A percentile compares a stretch with the other conserved stretches of the same genome.
These are phyloP conservation scores for Didymella glomerata DNA, from an alignment of 2,329 filamentous ascomycete genomes.

Conservation along the genomic window DNA sequence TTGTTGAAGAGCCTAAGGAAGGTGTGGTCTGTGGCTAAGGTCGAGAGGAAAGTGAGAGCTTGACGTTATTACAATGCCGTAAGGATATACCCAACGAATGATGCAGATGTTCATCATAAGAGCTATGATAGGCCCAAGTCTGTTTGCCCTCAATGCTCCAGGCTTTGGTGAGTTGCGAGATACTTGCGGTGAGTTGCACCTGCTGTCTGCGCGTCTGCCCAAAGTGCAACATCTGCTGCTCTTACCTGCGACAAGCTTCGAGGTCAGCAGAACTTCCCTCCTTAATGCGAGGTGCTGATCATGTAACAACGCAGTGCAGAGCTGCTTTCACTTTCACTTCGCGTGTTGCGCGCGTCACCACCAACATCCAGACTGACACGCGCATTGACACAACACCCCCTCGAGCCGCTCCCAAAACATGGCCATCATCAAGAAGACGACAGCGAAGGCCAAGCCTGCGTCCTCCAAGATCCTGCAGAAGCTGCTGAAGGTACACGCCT, in stretches of 20 bases:
- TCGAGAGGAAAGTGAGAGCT: neutral
- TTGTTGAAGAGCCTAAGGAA: constrained; percentile 55
- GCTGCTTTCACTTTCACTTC: neutral
- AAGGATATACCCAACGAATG: constrained; percentile 7
- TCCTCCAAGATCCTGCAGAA: neutral
- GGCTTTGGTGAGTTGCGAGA: neutral
- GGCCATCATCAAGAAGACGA: neutral
- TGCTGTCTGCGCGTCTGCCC: neutral
- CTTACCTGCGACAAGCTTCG: neutral
- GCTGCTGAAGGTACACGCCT: neutral
- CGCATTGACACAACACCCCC: neutral
- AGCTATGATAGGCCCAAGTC: no score
- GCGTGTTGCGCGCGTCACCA: neutral
- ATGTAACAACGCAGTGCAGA: neutral
- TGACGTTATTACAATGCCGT: no score
- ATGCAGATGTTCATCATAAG: neutral
- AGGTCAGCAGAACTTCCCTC: neutral
- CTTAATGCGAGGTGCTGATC: neutral
- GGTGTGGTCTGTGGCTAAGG: constrained; percentile 55
- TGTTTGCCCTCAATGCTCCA: no score
- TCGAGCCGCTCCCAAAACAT: neutral
- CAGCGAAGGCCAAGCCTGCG: neutral
- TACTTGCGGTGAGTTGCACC: neutral
- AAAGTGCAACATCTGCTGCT: neutral
- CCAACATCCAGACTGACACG: neutral